Percentiles rank a stretch among this genome's conserved stretches.
phyloP scores from a whole-genome alignment of 1,284 basidiomycete species.

The Xerocomus minutiporus region DNA sequence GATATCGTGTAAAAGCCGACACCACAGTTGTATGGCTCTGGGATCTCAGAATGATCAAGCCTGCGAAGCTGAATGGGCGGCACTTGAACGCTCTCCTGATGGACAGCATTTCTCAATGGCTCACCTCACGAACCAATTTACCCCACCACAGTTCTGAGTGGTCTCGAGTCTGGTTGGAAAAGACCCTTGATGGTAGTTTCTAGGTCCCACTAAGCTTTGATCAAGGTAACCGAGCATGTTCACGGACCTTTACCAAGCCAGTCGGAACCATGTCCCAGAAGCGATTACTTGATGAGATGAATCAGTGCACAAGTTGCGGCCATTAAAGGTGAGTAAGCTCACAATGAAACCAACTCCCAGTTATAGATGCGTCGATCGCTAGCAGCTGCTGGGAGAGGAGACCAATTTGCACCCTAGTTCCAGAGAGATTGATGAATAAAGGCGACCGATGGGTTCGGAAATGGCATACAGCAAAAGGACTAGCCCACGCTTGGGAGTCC shows the following conservation, averaged over 20 bases:
- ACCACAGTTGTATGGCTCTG: slow-evolving; percentile 34
- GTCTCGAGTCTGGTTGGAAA: slow-evolving; percentile 30
- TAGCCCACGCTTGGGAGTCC: slow-evolving; percentile 56
- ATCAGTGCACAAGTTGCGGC: slow-evolving; percentile 1
- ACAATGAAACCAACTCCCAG: slow-evolving; percentile 47
- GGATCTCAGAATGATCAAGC: slow-evolving; percentile 36
- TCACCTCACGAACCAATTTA: slow-evolving; percentile 47
- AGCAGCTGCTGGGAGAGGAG: slow-evolving; percentile 52
- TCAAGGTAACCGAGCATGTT: slow-evolving; percentile 10
- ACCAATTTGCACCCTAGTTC: slow-evolving; percentile 62
- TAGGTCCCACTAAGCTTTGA: slow-evolving; percentile 23
- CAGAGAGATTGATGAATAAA: background rate
- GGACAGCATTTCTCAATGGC: slow-evolving; percentile 11
- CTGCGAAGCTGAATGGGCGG: slow-evolving; percentile 35
- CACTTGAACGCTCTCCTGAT: background rate
- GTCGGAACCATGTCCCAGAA: slow-evolving; percentile 47
- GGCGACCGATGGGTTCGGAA: background rate
- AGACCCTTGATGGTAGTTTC: slow-evolving; percentile 44
- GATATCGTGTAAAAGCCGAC: slow-evolving; percentile 46
- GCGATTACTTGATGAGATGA: slow-evolving; percentile 36
- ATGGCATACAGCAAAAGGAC: slow-evolving; percentile 62
- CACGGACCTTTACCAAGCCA: slow-evolving; percentile 41
- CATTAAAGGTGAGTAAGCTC: slow-evolving; percentile 15
- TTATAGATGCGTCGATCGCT: slow-evolving; percentile 35
- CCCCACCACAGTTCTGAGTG: slow-evolving; percentile 47